Conservation (phyloP, 495 filamentous ascomycete species). For the Xylaria telfairii region DNA sequence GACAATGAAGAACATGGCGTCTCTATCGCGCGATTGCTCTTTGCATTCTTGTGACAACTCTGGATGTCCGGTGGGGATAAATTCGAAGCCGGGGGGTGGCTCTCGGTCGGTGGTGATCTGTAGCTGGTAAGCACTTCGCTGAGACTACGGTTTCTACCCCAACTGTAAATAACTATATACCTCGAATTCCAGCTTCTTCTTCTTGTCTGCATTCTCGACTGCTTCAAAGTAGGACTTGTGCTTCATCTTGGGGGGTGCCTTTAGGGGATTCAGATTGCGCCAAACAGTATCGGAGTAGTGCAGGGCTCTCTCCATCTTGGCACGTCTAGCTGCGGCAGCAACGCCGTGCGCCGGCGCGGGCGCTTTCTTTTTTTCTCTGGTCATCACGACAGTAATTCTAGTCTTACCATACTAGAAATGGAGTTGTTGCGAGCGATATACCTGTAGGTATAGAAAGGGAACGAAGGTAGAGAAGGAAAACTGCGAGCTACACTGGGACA, state of each 20-base stretch:
- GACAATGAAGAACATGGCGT: constrained; percentile 75
- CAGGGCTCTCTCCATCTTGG: constrained; percentile 34
- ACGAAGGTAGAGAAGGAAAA: constrained; percentile 17
- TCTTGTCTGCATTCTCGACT: constrained; percentile 61
- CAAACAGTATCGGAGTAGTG: constrained; percentile 31
- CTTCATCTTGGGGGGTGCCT: constrained; percentile 48
- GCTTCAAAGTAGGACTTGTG: constrained; percentile 61
- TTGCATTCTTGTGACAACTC: constrained; percentile 78
- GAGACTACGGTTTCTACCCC: neutral
- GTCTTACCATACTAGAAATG: constrained; percentile 38
- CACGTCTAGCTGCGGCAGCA: constrained; percentile 30
- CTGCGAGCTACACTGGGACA: constrained; percentile 31
- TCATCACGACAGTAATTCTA: constrained; percentile 39
- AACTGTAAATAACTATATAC: constrained; percentile 41
- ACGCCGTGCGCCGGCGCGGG: constrained; percentile 32
- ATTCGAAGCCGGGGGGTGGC: constrained; percentile 80
- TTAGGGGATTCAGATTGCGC: constrained; percentile 37
- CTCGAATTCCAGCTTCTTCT: constrained; percentile 61
- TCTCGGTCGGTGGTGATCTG: constrained; percentile 51
- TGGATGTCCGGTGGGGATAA: constrained; percentile 82
- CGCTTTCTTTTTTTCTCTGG: constrained; percentile 40
- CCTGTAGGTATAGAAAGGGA: constrained; percentile 29
- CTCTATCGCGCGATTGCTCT: constrained; percentile 73
- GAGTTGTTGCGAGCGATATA: constrained; percentile 29
- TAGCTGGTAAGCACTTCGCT: constrained; percentile 34